These are phyloP conservation scores for Paraurostyla sp. DNA, from an alignment of 73 alveolate genomes.

Conservation along the genomic window DNA sequence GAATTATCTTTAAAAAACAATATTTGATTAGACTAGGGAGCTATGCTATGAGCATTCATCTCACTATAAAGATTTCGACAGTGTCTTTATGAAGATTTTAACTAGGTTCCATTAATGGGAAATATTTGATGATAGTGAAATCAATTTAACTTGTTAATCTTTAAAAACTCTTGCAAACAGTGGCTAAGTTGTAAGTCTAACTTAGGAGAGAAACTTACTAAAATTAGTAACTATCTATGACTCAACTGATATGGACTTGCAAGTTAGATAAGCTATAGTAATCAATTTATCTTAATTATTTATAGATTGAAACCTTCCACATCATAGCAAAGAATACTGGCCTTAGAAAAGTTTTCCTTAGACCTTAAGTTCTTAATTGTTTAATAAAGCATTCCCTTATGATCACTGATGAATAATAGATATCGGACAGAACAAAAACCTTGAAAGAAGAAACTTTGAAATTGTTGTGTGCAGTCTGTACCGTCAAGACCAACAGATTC, in stretches of 20 bases:
- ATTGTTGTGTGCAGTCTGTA: conserved; percentile 29
- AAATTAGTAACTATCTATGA: conserved; percentile 36
- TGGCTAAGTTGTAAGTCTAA: conserved; percentile 35
- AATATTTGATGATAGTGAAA: conserved; percentile 55
- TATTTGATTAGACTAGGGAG: conserved; percentile 49
- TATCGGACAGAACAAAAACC: conserved; percentile 1
- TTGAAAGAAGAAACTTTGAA: background rate
- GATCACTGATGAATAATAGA: conserved; percentile 2
- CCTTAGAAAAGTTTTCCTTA: conserved; percentile 47
- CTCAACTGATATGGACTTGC: background rate
- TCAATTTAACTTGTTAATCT: conserved; percentile 27
- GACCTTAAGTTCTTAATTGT: conserved; percentile 4
- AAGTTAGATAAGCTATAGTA: conserved; percentile 44
- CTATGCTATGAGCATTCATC: conserved; percentile 51
- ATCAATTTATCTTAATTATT: background rate
- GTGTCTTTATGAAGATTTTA: conserved; percentile 31
- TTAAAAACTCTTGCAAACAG: conserved; percentile 40
- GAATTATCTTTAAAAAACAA: conserved; percentile 34
- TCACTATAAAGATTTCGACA: conserved; percentile 53
- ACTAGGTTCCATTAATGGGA: conserved; percentile 62
- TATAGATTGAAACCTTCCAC: conserved; percentile 49
- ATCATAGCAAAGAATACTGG: conserved; percentile 47
- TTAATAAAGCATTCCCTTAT: conserved; percentile 26
- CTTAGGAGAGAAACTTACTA: background rate
- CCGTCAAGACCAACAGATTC: conserved; percentile 55